Evolutionary conservation across 306 rosid genomes (phyloP).

Genomic region (Biancaea sappan): DNA sequence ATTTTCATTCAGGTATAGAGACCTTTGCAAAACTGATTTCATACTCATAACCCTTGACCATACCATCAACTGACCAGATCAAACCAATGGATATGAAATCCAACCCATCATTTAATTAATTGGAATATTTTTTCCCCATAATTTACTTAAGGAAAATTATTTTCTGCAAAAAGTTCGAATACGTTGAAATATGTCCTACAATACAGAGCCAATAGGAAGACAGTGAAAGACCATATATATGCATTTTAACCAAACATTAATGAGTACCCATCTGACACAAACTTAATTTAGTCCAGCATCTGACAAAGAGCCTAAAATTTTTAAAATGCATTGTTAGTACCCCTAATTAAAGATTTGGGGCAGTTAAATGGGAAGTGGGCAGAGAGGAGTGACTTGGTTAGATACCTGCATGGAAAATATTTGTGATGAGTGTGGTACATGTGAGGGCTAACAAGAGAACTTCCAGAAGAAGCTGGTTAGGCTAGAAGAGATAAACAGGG

Average conservation of each 20-base stretch:
- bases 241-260: constrained; percentile 3
- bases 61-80: background rate
- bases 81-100: background rate
- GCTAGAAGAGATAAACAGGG: too few relatives aligned
- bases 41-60: background rate
- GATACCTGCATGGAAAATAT: too few relatives aligned
- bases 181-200: background rate
- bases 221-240: background rate
- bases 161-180: background rate
- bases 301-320: background rate
- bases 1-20: constrained; percentile 17
- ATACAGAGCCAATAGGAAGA: constrained; percentile 3
- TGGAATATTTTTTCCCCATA: background rate
- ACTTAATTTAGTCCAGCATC: constrained; percentile 2
- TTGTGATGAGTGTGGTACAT: too few relatives aligned
- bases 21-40: background rate
- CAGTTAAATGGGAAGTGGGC: too few relatives aligned
- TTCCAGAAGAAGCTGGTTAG: too few relatives aligned
- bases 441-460: too few relatives aligned
- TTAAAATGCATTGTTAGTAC: constrained; percentile 6
- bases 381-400: too few relatives aligned
- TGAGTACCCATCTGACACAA: background rate
- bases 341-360: too few relatives aligned
- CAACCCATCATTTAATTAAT: background rate
- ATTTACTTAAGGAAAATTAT: background rate